These are phyloP conservation scores for Populus tomentosa DNA, from an alignment of 441 rosid genomes.

Conservation along the genomic window DNA sequence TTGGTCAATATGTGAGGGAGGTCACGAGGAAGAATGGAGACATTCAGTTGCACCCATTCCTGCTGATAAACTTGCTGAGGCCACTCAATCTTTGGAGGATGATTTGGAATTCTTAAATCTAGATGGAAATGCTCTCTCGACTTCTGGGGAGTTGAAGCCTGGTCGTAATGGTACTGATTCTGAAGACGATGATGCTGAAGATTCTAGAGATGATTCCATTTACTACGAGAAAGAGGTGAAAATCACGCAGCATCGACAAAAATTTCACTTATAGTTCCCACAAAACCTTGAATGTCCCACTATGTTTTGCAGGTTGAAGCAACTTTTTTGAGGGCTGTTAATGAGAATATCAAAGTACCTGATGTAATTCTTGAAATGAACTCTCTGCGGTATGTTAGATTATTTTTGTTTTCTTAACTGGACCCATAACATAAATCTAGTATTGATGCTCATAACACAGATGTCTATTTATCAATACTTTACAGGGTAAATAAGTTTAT, in stretches of 20 bases:
- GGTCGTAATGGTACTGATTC: slow-evolving; percentile 45
- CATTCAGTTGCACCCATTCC: slow-evolving; percentile 97
- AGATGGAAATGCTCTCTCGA: slow-evolving; percentile 49
- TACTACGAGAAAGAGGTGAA: slow-evolving; percentile 85
- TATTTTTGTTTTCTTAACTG: not conserved
- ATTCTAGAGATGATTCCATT: slow-evolving; percentile 54
- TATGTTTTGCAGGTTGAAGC: slow-evolving; percentile 77
- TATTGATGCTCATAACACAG: not conserved
- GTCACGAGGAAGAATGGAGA: slow-evolving; percentile 91
- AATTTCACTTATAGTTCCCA: slow-evolving; percentile 6
- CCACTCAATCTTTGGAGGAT: slow-evolving; percentile 54
- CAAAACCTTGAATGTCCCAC: slow-evolving; percentile 9
- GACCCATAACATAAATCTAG: not conserved
- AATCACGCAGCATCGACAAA: slow-evolving; percentile 7
- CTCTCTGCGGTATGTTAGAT: slow-evolving; percentile 54
- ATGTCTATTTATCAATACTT: not conserved
- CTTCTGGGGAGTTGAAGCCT: slow-evolving; percentile 63
- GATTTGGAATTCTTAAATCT: slow-evolving; percentile 48
- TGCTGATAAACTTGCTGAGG: slow-evolving; percentile 63
- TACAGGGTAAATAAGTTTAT: not conserved
- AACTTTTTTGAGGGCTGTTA: slow-evolving; percentile 84
- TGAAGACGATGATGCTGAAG: slow-evolving; percentile 47
- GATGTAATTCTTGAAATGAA: slow-evolving; percentile 72
- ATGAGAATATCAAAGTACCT: slow-evolving; percentile 65
- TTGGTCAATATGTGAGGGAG: slow-evolving; percentile 81